Evolutionary conservation across 2,329 filamentous ascomycete species (phyloP), one percentile per base, ranked within the genome.

Genomic region (Grosmannia clavigera): DNA sequence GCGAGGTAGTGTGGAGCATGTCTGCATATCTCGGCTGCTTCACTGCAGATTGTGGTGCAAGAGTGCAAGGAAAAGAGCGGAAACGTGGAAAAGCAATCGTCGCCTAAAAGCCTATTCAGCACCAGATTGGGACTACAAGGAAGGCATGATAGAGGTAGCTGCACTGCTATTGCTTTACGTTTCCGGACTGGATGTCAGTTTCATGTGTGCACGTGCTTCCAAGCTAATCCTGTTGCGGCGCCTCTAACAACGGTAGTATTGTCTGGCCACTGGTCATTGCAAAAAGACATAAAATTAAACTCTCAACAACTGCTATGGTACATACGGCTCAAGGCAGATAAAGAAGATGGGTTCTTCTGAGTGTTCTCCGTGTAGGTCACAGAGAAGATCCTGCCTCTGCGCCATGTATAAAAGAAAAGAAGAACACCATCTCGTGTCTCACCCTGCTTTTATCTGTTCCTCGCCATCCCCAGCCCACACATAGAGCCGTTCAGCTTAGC

Each of bases 51-150:
- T 40, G 19, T 46, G 14, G 40, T 19, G 14, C 40, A 14, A 6
- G 22, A 40, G 9, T 16, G 52, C 14, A 35, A 57, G 16, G 14
- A 46, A 33, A 33, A 57, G 31, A 43, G 31, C 10, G 38, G 33
- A 38, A 53, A 31, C 3, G 14, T 9, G 9, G 31, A 25, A 22
- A n/a, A n/a, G n/a, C 35, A 38, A 35, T 51, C 16, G 55, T 10
- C 29, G 46, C 38, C 22, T 51, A 1, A 48, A 33, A 33, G 14
- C 12, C 62, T 64, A 64, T 64, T 64, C 59, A 63, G 58, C 58
- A 60, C 63, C 61, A 46, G 43, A 62, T 63, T 53, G 31, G 63
- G 63, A 61, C 57, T 7, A 59, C 38, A 40, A 33, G 43, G 43
- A n/a, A 46, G 29, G 5, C n/a, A 19, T 14, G 19, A 25, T 9